A percentile compares a stretch with the other conserved stretches of the same genome.
These are phyloP conservation scores for Aegle marmelos DNA, from an alignment of 345 rosid genomes.

Conservation along the genomic window DNA sequence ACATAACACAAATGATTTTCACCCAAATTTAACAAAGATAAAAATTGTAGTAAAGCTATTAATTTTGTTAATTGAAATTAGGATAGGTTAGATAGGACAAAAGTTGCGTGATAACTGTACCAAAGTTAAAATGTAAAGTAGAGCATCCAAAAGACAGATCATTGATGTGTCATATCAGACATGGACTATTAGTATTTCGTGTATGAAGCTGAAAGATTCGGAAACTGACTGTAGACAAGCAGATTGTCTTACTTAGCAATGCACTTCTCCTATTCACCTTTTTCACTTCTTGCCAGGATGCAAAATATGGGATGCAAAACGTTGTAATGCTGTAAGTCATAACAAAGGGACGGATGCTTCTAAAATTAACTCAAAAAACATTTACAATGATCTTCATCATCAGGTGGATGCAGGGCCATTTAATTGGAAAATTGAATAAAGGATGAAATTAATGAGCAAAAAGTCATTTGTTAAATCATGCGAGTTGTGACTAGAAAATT, in stretches of 20 bases:
- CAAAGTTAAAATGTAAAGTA: neutral
- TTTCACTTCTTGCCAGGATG: neutral
- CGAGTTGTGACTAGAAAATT: neutral
- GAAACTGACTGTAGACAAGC: neutral
- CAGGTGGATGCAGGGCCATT: neutral
- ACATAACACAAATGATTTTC: neutral
- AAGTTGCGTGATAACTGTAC: neutral
- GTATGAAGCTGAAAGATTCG: neutral
- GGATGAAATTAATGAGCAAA: neutral
- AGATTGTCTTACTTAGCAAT: neutral
- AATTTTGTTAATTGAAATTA: neutral
- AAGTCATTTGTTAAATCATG: neutral
- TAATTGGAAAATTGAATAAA: neutral
- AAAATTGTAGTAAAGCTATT: neutral
- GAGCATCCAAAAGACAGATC: neutral
- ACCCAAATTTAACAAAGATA: neutral
- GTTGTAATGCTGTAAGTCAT: neutral
- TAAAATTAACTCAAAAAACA: neutral
- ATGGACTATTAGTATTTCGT: neutral
- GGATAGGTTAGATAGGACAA: constrained; percentile 1
- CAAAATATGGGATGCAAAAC: neutral
- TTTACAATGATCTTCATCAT: neutral
- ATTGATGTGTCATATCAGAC: neutral
- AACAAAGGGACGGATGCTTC: neutral
- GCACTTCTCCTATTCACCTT: neutral